Percentiles rank a stretch among this genome's conserved stretches.
phyloP scores from a whole-genome alignment of 148 eudicot genomes.

The Camellia japonica region DNA sequence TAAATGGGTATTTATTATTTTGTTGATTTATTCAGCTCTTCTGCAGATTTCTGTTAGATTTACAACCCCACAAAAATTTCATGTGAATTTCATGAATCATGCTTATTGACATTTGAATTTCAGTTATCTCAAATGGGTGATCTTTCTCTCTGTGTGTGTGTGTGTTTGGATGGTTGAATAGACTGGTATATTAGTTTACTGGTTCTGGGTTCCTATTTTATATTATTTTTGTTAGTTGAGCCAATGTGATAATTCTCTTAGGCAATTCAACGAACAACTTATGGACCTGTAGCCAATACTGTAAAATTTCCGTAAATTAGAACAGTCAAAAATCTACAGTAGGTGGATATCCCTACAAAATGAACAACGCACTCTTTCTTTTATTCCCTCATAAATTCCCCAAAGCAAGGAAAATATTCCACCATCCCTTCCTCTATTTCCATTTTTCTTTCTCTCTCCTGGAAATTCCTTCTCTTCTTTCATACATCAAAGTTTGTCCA shows the following conservation, averaged over 20 bases:
- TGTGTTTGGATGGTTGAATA: not conserved
- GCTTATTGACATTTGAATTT: not conserved
- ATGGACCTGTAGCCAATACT: not conserved
- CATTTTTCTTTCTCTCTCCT: no score
- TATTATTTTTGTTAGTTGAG: not conserved
- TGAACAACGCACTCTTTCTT: no score
- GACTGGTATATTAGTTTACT: not conserved
- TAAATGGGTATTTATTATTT: not conserved
- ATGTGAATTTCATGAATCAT: not conserved
- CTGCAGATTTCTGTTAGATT: not conserved
- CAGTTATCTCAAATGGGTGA: not conserved
- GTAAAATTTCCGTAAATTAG: not conserved
- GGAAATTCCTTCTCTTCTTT: no score
- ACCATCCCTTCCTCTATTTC: no score
- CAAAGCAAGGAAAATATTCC: no score
- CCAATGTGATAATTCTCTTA: not conserved
- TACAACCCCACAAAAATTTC: no score
- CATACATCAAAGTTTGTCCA: no score
- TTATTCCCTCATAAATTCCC: no score
- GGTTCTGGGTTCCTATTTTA: not conserved
- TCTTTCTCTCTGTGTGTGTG: not conserved
- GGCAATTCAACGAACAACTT: not conserved
- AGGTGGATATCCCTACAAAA: no score
- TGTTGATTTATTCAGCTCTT: not conserved
- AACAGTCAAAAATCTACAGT: not conserved